A percentile compares a stretch with the other conserved stretches of the same genome.
Conservation (phyloP, 2,329 filamentous ascomycete genomes). For the Diaporthe nobilis region DNA sequence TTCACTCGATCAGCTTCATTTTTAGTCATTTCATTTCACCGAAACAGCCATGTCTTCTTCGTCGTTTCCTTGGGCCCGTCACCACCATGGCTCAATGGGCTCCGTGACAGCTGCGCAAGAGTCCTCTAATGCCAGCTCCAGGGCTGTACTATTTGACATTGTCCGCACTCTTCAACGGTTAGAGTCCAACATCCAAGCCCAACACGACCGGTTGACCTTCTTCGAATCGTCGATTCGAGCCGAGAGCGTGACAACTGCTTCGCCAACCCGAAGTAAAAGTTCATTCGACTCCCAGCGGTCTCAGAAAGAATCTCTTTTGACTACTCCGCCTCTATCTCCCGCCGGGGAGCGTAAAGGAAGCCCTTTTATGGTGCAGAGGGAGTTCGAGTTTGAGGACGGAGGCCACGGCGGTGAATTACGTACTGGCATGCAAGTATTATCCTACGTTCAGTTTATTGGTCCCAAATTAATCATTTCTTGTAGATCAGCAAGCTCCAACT, state of each 20-base stretch:
- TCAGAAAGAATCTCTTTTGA: slow-evolving; percentile 1
- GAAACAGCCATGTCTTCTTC: slow-evolving; percentile 17
- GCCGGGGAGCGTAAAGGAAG: background rate
- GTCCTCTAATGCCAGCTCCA: slow-evolving; percentile 9
- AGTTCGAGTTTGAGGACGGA: slow-evolving; percentile 9
- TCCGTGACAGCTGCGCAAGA: slow-evolving; percentile 5
- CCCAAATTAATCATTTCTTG: slow-evolving; percentile 14
- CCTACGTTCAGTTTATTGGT: background rate
- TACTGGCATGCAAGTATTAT: slow-evolving; percentile 1
- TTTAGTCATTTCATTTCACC: background rate
- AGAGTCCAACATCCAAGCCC: slow-evolving; percentile 20
- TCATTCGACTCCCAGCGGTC: slow-evolving; percentile 12
- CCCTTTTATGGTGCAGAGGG: slow-evolving; percentile 11
- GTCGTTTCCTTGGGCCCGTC: background rate
- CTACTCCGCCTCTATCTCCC: slow-evolving; percentile 7
- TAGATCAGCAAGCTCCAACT: slow-evolving; percentile 8
- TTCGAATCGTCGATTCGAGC: slow-evolving; percentile 16
- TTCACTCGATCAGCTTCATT: slow-evolving; percentile 1
- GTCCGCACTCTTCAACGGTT: slow-evolving; percentile 12
- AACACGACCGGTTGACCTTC: slow-evolving; percentile 5
- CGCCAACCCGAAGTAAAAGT: background rate
- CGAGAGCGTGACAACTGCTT: slow-evolving; percentile 11
- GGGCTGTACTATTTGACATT: slow-evolving; percentile 8
- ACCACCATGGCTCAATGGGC: slow-evolving; percentile 3
- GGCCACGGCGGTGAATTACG: background rate